A percentile compares a stretch with the other conserved stretches of the same genome.
Evolutionary conservation across 331 rosid species (phyloP).

Genomic region (Erythrophleum ivorense): DNA sequence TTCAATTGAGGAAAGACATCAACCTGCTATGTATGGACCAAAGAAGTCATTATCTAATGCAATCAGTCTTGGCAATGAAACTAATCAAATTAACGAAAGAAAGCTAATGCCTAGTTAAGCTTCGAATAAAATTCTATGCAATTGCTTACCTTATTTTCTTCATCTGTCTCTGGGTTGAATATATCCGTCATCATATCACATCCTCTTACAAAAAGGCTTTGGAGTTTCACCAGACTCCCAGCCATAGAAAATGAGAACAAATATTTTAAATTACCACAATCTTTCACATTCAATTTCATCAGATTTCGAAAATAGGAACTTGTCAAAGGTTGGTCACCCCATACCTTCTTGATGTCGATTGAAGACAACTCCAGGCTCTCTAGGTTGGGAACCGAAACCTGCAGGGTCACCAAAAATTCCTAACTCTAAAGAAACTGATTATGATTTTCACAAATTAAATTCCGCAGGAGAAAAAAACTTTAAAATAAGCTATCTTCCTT

Average conservation of each 20-base stretch:
- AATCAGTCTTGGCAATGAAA: background rate
- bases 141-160: background rate
- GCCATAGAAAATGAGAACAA: slow-evolving; percentile 11
- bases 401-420: background rate
- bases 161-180: background rate
- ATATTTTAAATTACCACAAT: background rate
- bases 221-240: background rate
- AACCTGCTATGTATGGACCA: background rate
- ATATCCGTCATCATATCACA: slow-evolving; percentile 1
- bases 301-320: slow-evolving; percentile 16
- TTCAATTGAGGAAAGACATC: background rate
- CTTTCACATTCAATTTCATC: background rate
- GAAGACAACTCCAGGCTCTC: slow-evolving; percentile 30
- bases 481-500: background rate
- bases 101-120: background rate
- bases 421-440: background rate
- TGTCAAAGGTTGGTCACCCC: slow-evolving; percentile 29
- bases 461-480: background rate
- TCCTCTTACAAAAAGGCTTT: background rate
- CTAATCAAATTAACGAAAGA: background rate
- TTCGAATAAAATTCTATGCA: background rate
- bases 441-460: no score
- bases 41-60: background rate
- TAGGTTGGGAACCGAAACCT: slow-evolving; percentile 39
- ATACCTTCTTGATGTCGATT: slow-evolving; percentile 24